Conservation (phyloP, 768 basidiomycete species). For the Coprinopsis marcescibilis region DNA sequence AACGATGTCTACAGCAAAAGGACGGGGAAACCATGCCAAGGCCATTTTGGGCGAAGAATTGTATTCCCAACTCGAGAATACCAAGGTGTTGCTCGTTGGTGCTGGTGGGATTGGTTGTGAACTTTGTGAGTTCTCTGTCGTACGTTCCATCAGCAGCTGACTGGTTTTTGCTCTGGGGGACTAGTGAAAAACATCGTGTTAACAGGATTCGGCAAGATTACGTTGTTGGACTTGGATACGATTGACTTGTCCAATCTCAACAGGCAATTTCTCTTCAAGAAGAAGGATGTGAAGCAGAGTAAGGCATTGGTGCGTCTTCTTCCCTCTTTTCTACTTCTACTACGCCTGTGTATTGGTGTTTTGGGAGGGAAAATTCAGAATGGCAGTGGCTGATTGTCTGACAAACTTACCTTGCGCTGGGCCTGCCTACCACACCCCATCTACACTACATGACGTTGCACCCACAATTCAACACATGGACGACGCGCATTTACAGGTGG, state of each 20-base stretch:
- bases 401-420: no score
- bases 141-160: no score
- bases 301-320: slow-evolving; percentile 79
- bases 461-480: neutral
- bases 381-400: no score
- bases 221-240: slow-evolving; percentile 92
- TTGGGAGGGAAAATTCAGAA: no score
- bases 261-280: slow-evolving; percentile 92
- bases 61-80: slow-evolving; percentile 50
- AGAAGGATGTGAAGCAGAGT: slow-evolving; percentile 95
- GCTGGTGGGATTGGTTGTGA: slow-evolving; percentile 98
- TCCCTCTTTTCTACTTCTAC: no score
- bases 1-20: slow-evolving; percentile 41
- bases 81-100: slow-evolving; percentile 83
- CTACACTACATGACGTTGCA: no score
- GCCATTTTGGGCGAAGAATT: slow-evolving; percentile 79
- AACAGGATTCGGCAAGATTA: slow-evolving; percentile 89
- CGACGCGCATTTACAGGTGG: slow-evolving; percentile 44
- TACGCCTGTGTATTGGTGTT: no score
- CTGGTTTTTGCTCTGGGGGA: neutral
- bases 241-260: slow-evolving; percentile 98
- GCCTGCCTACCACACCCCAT: no score
- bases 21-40: slow-evolving; percentile 56
- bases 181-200: slow-evolving; percentile 94
- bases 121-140: slow-evolving; percentile 76